Base-by-base conservation (phyloP, 1,139 yeast species). In the Candida sp. region DNA sequence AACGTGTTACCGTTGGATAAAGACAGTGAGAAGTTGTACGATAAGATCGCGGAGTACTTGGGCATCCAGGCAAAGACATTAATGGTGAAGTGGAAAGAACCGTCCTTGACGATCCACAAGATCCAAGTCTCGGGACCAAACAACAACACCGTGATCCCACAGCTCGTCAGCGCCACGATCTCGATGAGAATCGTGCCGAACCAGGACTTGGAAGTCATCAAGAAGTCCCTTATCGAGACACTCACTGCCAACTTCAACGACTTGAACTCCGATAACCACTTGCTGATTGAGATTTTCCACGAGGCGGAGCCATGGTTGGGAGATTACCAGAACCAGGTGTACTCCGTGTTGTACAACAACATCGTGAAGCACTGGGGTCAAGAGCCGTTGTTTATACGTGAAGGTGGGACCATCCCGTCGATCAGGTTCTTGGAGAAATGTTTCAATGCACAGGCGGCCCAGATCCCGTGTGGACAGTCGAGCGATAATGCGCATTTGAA, bases 251-350 rank as follows among this genome's bases (percentile, higher is more conserved):
- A 63, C 1, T 70, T 69, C 48, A 52, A 57, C 1, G 61, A 64
- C 7, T 69, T 91, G 44, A 63, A 75, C 3, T 80, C 96, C 0
- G 80, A 78, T 7, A 94, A 94, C 66, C 75, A 77, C 38, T 63
- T 93, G 35, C 67, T 72, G 17, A 70, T 93, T 23, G 74, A 80
- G 37, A 79, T 91, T 39, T 78, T 86, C 57, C 92, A 91, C 62
- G 94, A 88, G 62, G 96, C 97, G 0, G 98, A 93, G 62, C 96
- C 98, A 2, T 94, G 99, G 99, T 73, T 94, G 9, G 98, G 98
- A 4, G 92, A 94, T 59, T 89, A 94, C 4, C 68, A 77, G 8
- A 92, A 89, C 63, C 78, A 78, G 40, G 90, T 93, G 1, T 94
- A 90, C 67, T 77, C 81, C 58, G 76, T 88, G 7, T 72, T 93